Conservation (phyloP, 176 grass and related monocot genomes). For the Cymbopogon citratus region DNA sequence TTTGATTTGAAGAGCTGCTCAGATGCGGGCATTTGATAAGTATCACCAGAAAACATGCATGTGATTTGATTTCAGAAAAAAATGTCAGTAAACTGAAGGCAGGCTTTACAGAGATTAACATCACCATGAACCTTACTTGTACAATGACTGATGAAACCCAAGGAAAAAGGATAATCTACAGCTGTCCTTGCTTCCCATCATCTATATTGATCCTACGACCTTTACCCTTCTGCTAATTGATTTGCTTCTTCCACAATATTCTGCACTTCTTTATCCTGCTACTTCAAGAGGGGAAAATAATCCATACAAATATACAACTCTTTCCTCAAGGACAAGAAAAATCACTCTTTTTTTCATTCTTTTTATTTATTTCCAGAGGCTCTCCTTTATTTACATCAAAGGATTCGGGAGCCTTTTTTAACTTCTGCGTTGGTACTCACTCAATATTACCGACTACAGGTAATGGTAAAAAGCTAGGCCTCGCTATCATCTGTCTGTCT, state of each 20-base stretch:
- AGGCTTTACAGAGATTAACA: conserved; percentile 39
- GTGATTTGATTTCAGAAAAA: conserved; percentile 12
- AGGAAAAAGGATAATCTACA: conserved; percentile 69
- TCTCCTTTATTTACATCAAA: conserved; percentile 95
- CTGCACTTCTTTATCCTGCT: conserved; percentile 38
- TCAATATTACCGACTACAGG: conserved; percentile 55
- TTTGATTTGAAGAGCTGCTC: background rate
- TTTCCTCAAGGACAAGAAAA: conserved; percentile 51
- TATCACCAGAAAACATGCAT: conserved; percentile 8
- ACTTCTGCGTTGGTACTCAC: conserved; percentile 37
- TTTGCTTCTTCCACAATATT: conserved; percentile 21
- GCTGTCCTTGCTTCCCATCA: conserved; percentile 59
- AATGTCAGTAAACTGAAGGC: conserved; percentile 31
- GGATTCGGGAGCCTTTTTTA: conserved; percentile 36
- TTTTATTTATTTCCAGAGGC: conserved; percentile 66
- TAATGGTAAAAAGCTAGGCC: conserved; percentile 55
- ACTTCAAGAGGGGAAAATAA: conserved; percentile 24
- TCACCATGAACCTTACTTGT: conserved; percentile 19
- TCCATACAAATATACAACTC: conserved; percentile 70
- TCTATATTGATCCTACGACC: conserved; percentile 65
- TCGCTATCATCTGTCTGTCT: conserved; percentile 97
- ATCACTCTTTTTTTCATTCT: conserved; percentile 16
- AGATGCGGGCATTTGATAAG: background rate
- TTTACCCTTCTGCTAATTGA: conserved; percentile 29
- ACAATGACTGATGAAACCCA: conserved; percentile 53